phyloP scores from a whole-genome alignment of 495 filamentous ascomycete genomes.

The Aspergillus steynii region DNA sequence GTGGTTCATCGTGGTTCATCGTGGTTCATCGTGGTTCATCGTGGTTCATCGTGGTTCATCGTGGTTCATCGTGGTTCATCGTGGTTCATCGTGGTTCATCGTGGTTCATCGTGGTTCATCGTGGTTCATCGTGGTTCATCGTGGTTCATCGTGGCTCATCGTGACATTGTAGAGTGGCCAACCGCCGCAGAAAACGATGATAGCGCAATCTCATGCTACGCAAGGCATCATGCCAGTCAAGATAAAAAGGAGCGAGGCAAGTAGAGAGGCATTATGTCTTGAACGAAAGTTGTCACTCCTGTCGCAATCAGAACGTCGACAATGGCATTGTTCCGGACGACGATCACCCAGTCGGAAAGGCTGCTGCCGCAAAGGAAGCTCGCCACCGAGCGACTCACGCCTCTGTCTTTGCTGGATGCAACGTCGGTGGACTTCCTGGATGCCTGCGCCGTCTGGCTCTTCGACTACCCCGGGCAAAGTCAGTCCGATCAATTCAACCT shows the following conservation, averaged over 20 bases:
- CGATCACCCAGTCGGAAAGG: constrained; percentile 10
- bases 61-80: too few relatives aligned
- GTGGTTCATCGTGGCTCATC: neutral
- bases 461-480: constrained; percentile 15
- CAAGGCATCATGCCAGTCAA: neutral
- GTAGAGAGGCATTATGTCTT: neutral
- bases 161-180: neutral
- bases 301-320: neutral
- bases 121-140: too few relatives aligned
- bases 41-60: too few relatives aligned
- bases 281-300: neutral
- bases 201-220: neutral
- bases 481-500: constrained; percentile 7
- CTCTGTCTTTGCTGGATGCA: constrained; percentile 35
- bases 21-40: too few relatives aligned
- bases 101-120: too few relatives aligned
- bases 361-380: constrained; percentile 12
- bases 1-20: too few relatives aligned
- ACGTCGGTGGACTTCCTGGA: constrained; percentile 26
- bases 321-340: neutral
- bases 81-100: too few relatives aligned
- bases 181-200: neutral
- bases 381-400: constrained; percentile 5
- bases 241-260: neutral
- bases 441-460: constrained; percentile 30